Percentiles rank a stretch among this genome's conserved stretches.
These are phyloP conservation scores for Anethum foeniculum DNA, from an alignment of 140 eudicot genomes.

Conservation along the genomic window DNA sequence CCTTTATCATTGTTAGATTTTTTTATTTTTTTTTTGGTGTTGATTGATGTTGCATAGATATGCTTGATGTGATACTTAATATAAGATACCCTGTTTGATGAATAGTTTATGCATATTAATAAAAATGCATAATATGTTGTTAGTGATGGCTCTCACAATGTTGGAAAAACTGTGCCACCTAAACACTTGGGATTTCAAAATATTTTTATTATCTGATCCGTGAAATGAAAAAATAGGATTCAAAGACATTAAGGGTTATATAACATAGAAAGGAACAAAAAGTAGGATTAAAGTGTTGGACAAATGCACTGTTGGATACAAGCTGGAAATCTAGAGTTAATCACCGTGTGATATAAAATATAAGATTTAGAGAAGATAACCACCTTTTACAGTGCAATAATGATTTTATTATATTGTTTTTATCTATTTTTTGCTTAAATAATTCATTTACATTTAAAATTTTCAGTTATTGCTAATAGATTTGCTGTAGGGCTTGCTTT, in stretches of 20 bases:
- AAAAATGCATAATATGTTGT: not conserved
- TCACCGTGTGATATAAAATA: not conserved
- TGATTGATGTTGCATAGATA: not conserved
- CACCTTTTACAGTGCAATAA: not conserved
- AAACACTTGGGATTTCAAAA: not conserved
- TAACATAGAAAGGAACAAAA: not conserved
- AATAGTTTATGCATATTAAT: not conserved
- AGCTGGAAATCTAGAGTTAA: not conserved
- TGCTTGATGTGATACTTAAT: not conserved
- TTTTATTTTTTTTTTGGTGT: not conserved
- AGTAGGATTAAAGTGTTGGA: not conserved
- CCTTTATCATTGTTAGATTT: not conserved
- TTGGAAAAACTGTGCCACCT: not conserved
- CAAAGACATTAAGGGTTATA: not conserved
- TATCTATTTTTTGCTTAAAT: not conserved
- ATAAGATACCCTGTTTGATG: not conserved
- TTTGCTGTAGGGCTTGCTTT: too few relatives aligned
- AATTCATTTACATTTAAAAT: not conserved
- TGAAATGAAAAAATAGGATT: not conserved
- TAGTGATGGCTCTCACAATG: not conserved
- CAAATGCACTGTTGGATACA: not conserved
- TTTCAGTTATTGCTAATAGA: too few relatives aligned
- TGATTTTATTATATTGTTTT: too few relatives aligned
- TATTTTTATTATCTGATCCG: not conserved
- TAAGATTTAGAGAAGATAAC: not conserved